Evolutionary conservation across 2,329 filamentous ascomycete genomes (phyloP).

Genomic region (Exophiala sp.): DNA sequence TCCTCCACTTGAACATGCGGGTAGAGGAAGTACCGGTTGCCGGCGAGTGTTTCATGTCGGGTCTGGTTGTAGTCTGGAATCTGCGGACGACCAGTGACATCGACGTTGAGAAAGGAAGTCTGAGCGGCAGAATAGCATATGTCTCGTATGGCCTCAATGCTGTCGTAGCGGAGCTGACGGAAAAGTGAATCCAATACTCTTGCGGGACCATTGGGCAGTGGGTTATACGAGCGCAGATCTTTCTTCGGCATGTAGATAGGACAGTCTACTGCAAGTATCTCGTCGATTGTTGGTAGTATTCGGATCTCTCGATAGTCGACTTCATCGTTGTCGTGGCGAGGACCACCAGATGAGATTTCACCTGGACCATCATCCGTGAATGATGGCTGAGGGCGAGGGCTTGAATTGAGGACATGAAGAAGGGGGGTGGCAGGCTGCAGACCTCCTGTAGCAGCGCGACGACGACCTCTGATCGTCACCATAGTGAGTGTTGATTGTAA

Average conservation of each 20-base stretch:
- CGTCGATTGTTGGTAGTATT: slow-evolving; percentile 37
- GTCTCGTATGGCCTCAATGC: slow-evolving; percentile 31
- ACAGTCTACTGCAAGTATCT: slow-evolving; percentile 31
- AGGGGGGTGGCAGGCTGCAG: neutral
- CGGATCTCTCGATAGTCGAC: slow-evolving; percentile 33
- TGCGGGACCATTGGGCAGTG: slow-evolving; percentile 29
- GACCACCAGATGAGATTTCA: slow-evolving; percentile 22
- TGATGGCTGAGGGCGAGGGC: slow-evolving; percentile 13
- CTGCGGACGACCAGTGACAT: neutral
- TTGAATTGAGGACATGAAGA: slow-evolving; percentile 1
- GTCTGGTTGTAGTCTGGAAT: neutral
- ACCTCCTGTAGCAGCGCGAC: neutral
- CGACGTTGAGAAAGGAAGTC: slow-evolving; percentile 8
- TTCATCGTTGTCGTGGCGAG: slow-evolving; percentile 39
- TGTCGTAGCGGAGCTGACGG: slow-evolving; percentile 38
- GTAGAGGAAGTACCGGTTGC: slow-evolving; percentile 21
- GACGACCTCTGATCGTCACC: slow-evolving; percentile 2
- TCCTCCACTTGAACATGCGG: slow-evolving; percentile 18
- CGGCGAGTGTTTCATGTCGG: slow-evolving; percentile 17
- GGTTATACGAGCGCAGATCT: slow-evolving; percentile 28
- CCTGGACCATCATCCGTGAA: slow-evolving; percentile 31
- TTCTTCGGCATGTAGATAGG: slow-evolving; percentile 35
- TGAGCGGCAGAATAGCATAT: slow-evolving; percentile 32
- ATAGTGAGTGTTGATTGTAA: neutral
- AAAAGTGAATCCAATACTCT: slow-evolving; percentile 37